Conservation (phyloP, 768 basidiomycete species). For the Mycena latifolia region DNA sequence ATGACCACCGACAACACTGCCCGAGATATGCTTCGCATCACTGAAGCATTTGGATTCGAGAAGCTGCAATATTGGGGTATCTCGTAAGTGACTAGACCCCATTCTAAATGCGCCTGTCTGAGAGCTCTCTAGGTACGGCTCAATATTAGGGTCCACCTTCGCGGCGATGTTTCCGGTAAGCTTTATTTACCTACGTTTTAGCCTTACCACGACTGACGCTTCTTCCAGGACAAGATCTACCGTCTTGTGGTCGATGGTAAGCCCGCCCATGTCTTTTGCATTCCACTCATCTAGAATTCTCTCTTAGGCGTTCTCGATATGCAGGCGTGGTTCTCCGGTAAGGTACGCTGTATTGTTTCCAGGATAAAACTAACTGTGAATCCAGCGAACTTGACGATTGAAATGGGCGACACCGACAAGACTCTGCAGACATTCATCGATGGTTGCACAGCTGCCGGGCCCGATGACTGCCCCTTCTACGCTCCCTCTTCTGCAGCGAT, state of each 20-base stretch:
- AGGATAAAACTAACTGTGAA: too few species aligned
- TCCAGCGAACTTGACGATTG: too few species aligned
- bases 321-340: constrained; percentile 7
- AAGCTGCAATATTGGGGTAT: constrained; percentile 31
- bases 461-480: too few species aligned
- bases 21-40: constrained; percentile 31
- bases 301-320: constrained; percentile 1
- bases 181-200: too few species aligned
- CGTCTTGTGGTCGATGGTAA: constrained; percentile 24
- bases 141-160: constrained; percentile 8
- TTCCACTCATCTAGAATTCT: background rate
- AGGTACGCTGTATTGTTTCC: background rate
- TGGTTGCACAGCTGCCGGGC: too few species aligned
- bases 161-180: constrained; percentile 19
- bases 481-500: too few species aligned
- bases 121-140: constrained; percentile 4
- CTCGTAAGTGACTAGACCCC: background rate
- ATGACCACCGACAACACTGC: constrained; percentile 24
- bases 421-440: too few species aligned
- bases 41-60: constrained; percentile 11
- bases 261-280: background rate
- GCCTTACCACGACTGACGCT: too few species aligned
- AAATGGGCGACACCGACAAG: too few species aligned
- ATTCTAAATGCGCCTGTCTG: too few species aligned
- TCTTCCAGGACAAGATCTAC: constrained; percentile 24